These are phyloP conservation scores for Acorus gramineus DNA, from an alignment of 106 monocot genomes.

Conservation along the genomic window DNA sequence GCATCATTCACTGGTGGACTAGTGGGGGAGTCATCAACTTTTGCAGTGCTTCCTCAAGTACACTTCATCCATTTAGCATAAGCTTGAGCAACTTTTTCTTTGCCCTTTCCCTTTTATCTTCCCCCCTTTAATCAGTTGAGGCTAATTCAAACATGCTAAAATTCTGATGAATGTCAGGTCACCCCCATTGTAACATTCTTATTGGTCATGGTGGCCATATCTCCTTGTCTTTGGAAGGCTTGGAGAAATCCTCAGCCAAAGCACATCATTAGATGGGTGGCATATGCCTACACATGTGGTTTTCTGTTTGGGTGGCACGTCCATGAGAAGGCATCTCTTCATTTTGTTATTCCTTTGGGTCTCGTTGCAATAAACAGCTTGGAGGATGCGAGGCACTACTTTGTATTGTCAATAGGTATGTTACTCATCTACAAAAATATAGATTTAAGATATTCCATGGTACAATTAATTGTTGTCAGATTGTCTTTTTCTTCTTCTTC, in stretches of 20 bases:
- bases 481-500: no score
- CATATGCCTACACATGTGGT: conserved; percentile 88
- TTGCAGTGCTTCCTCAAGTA: conserved; percentile 92
- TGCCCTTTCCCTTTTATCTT: no score
- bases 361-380: conserved; percentile 58
- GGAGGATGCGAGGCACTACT: conserved; percentile 81
- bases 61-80: background rate
- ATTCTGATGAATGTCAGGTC: conserved; percentile 31
- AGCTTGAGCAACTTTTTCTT: no score
- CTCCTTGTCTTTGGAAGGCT: conserved; percentile 70
- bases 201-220: conserved; percentile 71
- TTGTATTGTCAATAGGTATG: conserved; percentile 82
- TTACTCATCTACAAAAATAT: background rate
- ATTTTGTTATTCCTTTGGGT: conserved; percentile 82
- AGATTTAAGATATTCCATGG: no score
- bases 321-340: conserved; percentile 98
- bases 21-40: conserved; percentile 69
- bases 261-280: conserved; percentile 70
- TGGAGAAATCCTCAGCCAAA: conserved; percentile 61
- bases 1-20: conserved; percentile 95
- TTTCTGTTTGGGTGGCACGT: conserved; percentile 99
- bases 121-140: no score
- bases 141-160: no score
- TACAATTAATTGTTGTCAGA: no score
- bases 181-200: conserved; percentile 59